Percentiles rank a stretch among this genome's conserved stretches.
Conservation (phyloP, 2,329 filamentous ascomycete genomes). For the Trichoderma sp. region DNA sequence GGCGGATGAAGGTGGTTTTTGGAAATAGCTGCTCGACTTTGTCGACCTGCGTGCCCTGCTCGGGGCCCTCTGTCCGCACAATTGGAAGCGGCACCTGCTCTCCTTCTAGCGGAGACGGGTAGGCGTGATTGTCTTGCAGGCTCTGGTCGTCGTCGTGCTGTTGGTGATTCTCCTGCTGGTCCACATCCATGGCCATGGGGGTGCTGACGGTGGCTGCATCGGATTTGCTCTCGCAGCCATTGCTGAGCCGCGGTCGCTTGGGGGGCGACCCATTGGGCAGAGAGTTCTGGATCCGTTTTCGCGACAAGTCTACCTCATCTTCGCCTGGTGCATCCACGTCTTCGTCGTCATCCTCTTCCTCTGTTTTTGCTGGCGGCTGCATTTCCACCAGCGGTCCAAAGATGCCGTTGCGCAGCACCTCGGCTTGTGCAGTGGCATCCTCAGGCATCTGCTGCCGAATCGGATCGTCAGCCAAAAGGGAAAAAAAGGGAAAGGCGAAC, state of each 20-base stretch:
- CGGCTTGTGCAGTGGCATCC: conserved; percentile 52
- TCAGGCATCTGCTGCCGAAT: conserved; percentile 51
- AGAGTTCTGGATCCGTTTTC: conserved; percentile 55
- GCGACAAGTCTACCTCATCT: conserved; percentile 48
- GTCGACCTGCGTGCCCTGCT: conserved; percentile 66
- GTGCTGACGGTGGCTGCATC: conserved; percentile 49
- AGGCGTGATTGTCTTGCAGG: conserved; percentile 62
- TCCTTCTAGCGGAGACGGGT: conserved; percentile 65
- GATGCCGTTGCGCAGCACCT: conserved; percentile 55
- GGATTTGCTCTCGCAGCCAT: conserved; percentile 62
- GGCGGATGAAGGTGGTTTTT: conserved; percentile 64
- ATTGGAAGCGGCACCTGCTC: conserved; percentile 58
- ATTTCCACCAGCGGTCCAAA: conserved; percentile 61
- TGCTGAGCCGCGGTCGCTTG: conserved; percentile 64
- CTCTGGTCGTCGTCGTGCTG: conserved; percentile 49
- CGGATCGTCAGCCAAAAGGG: conserved; percentile 16
- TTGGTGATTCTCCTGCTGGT: conserved; percentile 46
- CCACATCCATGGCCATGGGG: conserved; percentile 31
- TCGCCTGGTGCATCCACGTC: conserved; percentile 42
- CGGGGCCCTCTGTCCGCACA: conserved; percentile 63
- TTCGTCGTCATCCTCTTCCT: conserved; percentile 43
- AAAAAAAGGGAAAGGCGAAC: conserved; percentile 2
- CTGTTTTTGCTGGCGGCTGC: conserved; percentile 48
- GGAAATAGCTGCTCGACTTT: conserved; percentile 64
- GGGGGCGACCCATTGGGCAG: conserved; percentile 59